Evolutionary conservation across 2,329 filamentous ascomycete genomes (phyloP).

Genomic region (Cladosporium velox): DNA sequence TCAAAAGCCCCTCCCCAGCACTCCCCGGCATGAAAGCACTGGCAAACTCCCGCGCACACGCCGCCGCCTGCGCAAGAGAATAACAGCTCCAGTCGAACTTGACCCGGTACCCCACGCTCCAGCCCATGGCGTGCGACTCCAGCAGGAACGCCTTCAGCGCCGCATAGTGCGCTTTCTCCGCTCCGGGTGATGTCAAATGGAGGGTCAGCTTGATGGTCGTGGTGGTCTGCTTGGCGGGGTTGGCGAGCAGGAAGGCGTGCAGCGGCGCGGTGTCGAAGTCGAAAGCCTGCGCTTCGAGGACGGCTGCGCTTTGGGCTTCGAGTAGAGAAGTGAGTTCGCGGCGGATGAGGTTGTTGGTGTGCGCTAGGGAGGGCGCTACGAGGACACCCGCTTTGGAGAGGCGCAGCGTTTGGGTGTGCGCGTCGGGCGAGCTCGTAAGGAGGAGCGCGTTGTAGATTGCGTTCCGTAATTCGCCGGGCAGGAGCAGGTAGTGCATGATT

Average conservation of each 20-base stretch:
- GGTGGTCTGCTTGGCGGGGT: not conserved
- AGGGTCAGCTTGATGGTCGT: slow-evolving; percentile 8
- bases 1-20: slow-evolving; percentile 11
- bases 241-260: slow-evolving; percentile 12
- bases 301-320: not conserved
- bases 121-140: not conserved
- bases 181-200: slow-evolving; percentile 2
- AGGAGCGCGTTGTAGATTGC: slow-evolving; percentile 18
- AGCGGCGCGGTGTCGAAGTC: slow-evolving; percentile 16
- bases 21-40: not conserved
- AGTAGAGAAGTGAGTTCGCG: slow-evolving; percentile 12
- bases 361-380: slow-evolving; percentile 10
- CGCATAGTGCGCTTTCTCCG: slow-evolving; percentile 2
- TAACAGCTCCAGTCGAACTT: slow-evolving; percentile 15
- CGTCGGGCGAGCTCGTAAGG: not conserved
- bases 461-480: slow-evolving; percentile 19
- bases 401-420: slow-evolving; percentile 5
- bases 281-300: slow-evolving; percentile 14
- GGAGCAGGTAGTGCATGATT: slow-evolving; percentile 14
- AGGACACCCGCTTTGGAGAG: slow-evolving; percentile 11
- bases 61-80: not conserved
- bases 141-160: slow-evolving; percentile 9
- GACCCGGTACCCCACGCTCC: slow-evolving; percentile 14
- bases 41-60: slow-evolving; percentile 4
- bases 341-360: slow-evolving; percentile 15